These are phyloP conservation scores for Leccinum incarnatum DNA, from an alignment of 768 basidiomycete genomes.

Conservation along the genomic window DNA sequence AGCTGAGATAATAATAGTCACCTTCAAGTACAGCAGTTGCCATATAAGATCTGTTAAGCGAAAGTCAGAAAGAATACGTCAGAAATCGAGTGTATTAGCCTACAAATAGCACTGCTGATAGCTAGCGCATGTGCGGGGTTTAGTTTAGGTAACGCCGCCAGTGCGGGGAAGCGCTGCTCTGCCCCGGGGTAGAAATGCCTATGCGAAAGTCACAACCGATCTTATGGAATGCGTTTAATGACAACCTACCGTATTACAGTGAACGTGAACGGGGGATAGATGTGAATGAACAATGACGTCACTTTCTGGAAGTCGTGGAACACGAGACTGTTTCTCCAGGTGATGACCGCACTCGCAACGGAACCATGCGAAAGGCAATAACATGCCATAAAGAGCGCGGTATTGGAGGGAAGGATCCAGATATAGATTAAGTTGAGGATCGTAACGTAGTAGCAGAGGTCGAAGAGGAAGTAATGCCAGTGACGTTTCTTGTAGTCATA, in stretches of 20 bases:
- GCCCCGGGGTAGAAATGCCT: constrained; percentile 90
- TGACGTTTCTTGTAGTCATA: constrained; percentile 89
- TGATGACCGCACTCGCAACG: constrained; percentile 91
- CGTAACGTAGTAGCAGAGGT: constrained; percentile 91
- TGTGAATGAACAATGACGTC: constrained; percentile 91
- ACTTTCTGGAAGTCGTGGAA: constrained; percentile 98
- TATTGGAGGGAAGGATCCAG: constrained; percentile 81
- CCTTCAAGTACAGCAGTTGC: constrained; percentile 95
- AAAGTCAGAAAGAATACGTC: constrained; percentile 6
- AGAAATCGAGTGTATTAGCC: constrained; percentile 29
- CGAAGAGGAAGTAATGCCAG: constrained; percentile 95
- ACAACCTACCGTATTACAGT: constrained; percentile 78
- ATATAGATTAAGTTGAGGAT: constrained; percentile 89
- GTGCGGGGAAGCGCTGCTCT: constrained; percentile 80
- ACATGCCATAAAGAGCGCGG: constrained; percentile 83
- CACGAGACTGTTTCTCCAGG: constrained; percentile 97
- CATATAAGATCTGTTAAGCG: constrained; percentile 73
- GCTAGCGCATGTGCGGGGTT: constrained; percentile 70
- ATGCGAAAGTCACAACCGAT: constrained; percentile 6
- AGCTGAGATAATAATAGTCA: constrained; percentile 22
- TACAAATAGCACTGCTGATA: constrained; percentile 81
- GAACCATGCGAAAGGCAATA: constrained; percentile 92
- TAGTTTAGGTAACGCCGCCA: constrained; percentile 66
- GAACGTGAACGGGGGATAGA: constrained; percentile 89
- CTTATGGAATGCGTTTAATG: neutral